Conservation (phyloP, 768 basidiomycete genomes). For the Termitomyces sp. region DNA sequence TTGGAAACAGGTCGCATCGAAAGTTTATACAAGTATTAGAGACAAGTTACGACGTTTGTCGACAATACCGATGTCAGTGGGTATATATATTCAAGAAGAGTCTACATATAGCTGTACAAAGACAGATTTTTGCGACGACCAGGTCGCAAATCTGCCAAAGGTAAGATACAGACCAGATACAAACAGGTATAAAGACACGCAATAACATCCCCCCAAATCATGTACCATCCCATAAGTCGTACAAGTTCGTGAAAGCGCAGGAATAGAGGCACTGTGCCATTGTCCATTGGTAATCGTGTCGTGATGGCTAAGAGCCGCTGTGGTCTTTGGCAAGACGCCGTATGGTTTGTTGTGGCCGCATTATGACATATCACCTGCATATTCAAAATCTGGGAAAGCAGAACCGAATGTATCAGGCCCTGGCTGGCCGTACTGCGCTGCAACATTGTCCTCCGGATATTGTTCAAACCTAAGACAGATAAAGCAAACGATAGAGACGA, state of each 20-base stretch:
- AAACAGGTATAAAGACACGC: conserved; percentile 3
- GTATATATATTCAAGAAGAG: background rate
- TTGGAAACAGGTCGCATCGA: no score
- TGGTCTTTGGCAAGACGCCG: background rate
- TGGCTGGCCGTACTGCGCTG: conserved; percentile 52
- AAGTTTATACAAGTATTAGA: background rate
- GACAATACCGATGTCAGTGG: conserved; percentile 10
- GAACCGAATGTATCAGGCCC: conserved; percentile 59
- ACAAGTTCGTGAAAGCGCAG: conserved; percentile 1
- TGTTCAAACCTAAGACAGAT: conserved; percentile 57
- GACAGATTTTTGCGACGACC: conserved; percentile 6
- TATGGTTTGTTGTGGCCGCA: background rate
- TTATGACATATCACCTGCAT: conserved; percentile 33
- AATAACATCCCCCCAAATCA: background rate
- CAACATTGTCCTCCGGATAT: conserved; percentile 72
- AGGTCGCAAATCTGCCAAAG: conserved; percentile 6
- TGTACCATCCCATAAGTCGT: background rate
- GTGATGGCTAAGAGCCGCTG: background rate
- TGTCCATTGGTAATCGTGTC: background rate
- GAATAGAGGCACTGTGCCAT: background rate
- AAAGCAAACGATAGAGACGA: conserved; percentile 5
- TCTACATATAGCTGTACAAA: conserved; percentile 10
- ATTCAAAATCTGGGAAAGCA: conserved; percentile 78
- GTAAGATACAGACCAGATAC: conserved; percentile 6
- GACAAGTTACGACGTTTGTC: background rate